Percentiles rank a stretch among this genome's conserved stretches.
Evolutionary conservation across 495 filamentous ascomycete genomes (phyloP).

Genomic region (Penicillium dipodomyicola): DNA sequence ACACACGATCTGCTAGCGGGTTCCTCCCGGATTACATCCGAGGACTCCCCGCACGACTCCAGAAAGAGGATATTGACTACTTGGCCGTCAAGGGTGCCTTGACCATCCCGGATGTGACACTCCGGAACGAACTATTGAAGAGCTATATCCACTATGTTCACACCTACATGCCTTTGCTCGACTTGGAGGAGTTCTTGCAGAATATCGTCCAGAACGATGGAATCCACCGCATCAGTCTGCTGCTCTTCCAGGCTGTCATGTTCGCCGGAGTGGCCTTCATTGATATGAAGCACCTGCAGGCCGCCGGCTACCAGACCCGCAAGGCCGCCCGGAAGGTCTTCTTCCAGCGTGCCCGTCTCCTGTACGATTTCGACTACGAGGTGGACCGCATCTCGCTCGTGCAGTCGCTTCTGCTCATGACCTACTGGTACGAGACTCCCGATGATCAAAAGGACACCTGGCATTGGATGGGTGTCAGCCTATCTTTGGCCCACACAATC

Average conservation of each 20-base stretch:
- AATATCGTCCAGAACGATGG: conserved; percentile 65
- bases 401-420: conserved; percentile 80
- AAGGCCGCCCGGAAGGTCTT: conserved; percentile 76
- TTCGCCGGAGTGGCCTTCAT: conserved; percentile 78
- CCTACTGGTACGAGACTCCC: conserved; percentile 87
- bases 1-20: conserved; percentile 26
- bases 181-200: conserved; percentile 69
- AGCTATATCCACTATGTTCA: conserved; percentile 81
- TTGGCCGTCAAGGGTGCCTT: conserved; percentile 73
- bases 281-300: conserved; percentile 63
- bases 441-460: conserved; percentile 88
- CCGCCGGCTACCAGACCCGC: conserved; percentile 65
- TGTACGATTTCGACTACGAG: conserved; percentile 89
- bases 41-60: conserved; percentile 65
- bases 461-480: conserved; percentile 89
- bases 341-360: conserved; percentile 69
- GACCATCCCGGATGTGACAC: conserved; percentile 58
- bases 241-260: conserved; percentile 81
- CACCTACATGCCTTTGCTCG: conserved; percentile 84
- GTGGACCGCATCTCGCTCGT: conserved; percentile 78
- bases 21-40: conserved; percentile 69
- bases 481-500: conserved; percentile 80
- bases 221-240: conserved; percentile 66
- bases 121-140: conserved; percentile 72
- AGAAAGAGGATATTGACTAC: conserved; percentile 71